Percentiles rank a stretch among this genome's conserved stretches.
phyloP scores from a whole-genome alignment of 495 filamentous ascomycete genomes.

The Thermochaetoides thermophila region DNA sequence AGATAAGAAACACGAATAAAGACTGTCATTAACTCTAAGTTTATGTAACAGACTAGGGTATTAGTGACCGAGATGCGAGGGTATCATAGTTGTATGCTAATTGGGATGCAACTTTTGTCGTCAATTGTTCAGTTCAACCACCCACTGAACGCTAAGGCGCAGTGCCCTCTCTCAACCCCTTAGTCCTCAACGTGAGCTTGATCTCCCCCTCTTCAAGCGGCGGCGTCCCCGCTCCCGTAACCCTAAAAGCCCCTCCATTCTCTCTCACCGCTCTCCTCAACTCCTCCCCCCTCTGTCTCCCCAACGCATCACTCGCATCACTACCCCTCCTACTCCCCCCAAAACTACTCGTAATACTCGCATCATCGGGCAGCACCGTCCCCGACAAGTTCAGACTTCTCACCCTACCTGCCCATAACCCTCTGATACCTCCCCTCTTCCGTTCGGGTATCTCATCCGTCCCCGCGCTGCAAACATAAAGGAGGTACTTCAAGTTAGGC shows the following conservation, averaged over 20 bases:
- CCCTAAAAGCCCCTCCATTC: conserved; percentile 9
- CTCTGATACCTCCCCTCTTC: conserved; percentile 63
- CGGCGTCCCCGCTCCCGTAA: conserved; percentile 11
- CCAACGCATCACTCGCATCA: conserved; percentile 24
- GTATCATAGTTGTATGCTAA: too few relatives aligned
- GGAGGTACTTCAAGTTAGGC: conserved; percentile 83
- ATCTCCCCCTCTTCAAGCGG: conserved; percentile 25
- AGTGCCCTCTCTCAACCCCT: conserved; percentile 33
- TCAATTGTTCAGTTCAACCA: too few relatives aligned
- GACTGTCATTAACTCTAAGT: too few relatives aligned
- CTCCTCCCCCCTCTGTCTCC: conserved; percentile 24
- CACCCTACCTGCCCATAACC: conserved; percentile 36
- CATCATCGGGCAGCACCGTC: conserved; percentile 11
- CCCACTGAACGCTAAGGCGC: conserved; percentile 8
- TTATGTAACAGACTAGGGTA: too few relatives aligned
- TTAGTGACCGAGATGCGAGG: too few relatives aligned
- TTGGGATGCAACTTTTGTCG: too few relatives aligned
- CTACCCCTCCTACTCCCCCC: conserved; percentile 34
- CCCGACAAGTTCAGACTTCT: conserved; percentile 11
- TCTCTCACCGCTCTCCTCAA: conserved; percentile 18
- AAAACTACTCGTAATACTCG: conserved; percentile 21
- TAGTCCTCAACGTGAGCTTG: conserved; percentile 30
- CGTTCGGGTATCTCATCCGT: conserved; percentile 61
- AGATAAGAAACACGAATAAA: too few relatives aligned
- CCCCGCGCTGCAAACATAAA: conserved; percentile 71